Percentiles rank a stretch among this genome's conserved stretches.
Conservation (phyloP, 2,329 filamentous ascomycete species). For the Hirsutella thompsonii region DNA sequence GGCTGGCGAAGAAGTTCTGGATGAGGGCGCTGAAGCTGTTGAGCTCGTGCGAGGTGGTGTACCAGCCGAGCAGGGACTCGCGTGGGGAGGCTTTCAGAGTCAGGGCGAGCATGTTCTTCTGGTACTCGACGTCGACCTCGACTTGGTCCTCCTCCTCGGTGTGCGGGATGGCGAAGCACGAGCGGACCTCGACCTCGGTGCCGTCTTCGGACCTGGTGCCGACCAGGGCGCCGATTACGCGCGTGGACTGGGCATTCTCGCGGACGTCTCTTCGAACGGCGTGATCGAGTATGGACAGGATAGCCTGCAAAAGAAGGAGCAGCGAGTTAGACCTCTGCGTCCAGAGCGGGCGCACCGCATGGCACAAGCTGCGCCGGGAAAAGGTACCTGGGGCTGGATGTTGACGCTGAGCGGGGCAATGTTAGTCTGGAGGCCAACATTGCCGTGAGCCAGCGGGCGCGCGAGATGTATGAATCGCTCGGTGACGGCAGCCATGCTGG, state of each 20-base stretch:
- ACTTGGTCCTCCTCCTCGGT: conserved; percentile 98
- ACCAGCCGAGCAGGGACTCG: conserved; percentile 94
- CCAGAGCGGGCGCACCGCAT: neutral
- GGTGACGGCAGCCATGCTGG: conserved; percentile 66
- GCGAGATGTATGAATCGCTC: conserved; percentile 91
- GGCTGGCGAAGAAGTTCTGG: conserved; percentile 97
- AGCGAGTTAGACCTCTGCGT: neutral
- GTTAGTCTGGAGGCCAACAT: conserved; percentile 66
- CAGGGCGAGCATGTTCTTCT: conserved; percentile 96
- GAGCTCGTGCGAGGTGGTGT: conserved; percentile 90
- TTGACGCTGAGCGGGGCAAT: conserved; percentile 88
- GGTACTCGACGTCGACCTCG: conserved; percentile 98
- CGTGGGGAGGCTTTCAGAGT: conserved; percentile 89
- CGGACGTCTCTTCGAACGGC: conserved; percentile 70
- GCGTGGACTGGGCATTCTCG: conserved; percentile 66
- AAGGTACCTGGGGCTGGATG: conserved; percentile 81
- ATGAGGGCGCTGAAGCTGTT: conserved; percentile 96
- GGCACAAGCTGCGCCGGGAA: neutral
- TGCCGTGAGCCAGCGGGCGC: conserved; percentile 75
- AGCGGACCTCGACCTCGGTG: conserved; percentile 89
- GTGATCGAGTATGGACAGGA: conserved; percentile 81
- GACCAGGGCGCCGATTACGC: conserved; percentile 92
- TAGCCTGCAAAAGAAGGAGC: conserved; percentile 31
- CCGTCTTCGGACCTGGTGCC: conserved; percentile 92
- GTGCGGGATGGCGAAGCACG: conserved; percentile 95